phyloP scores from a whole-genome alignment of 495 filamentous ascomycete genomes.

The Venustampulla echinocandica region DNA sequence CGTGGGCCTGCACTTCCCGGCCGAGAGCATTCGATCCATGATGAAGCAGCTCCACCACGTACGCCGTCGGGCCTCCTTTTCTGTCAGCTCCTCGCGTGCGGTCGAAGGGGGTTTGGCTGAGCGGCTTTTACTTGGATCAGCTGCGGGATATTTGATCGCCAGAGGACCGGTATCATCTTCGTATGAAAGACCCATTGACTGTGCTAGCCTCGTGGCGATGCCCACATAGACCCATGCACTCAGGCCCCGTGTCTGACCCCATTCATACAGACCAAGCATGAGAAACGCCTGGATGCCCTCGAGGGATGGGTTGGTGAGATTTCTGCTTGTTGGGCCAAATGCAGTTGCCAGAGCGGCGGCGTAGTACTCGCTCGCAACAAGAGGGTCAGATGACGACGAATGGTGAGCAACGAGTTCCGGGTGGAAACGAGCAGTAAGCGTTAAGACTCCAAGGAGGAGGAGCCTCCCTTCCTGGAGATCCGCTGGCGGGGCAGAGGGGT shows the following conservation, averaged over 20 bases:
- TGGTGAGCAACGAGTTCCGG: slow-evolving; percentile 58
- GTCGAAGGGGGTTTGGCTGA: slow-evolving; percentile 19
- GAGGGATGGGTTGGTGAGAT: slow-evolving; percentile 50
- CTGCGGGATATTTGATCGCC: slow-evolving; percentile 8
- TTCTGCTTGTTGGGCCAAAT: slow-evolving; percentile 41
- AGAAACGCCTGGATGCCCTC: slow-evolving; percentile 68
- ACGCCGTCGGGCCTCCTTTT: slow-evolving; percentile 67
- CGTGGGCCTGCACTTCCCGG: slow-evolving; percentile 63
- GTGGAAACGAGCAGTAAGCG: slow-evolving; percentile 73
- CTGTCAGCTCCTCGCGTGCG: slow-evolving; percentile 39
- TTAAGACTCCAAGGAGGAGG: slow-evolving; percentile 67
- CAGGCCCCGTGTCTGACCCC: slow-evolving; percentile 65
- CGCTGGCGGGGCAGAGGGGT: slow-evolving; percentile 18
- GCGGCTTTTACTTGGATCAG: slow-evolving; percentile 7
- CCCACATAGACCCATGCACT: slow-evolving; percentile 74
- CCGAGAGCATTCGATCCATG: slow-evolving; percentile 69
- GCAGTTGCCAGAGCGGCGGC: slow-evolving; percentile 59
- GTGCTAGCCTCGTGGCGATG: slow-evolving; percentile 65
- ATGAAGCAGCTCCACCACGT: slow-evolving; percentile 85
- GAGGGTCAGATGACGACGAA: slow-evolving; percentile 46
- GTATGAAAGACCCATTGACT: slow-evolving; percentile 61
- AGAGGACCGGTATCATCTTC: slow-evolving; percentile 37
- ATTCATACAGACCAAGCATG: slow-evolving; percentile 80
- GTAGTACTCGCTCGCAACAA: slow-evolving; percentile 71
- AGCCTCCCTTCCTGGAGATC: slow-evolving; percentile 40